Evolutionary conservation across 192 early-diverging fungal genomes (phyloP), one percentile per base, ranked within the genome.

Genomic region (Coemansia reversa): DNA sequence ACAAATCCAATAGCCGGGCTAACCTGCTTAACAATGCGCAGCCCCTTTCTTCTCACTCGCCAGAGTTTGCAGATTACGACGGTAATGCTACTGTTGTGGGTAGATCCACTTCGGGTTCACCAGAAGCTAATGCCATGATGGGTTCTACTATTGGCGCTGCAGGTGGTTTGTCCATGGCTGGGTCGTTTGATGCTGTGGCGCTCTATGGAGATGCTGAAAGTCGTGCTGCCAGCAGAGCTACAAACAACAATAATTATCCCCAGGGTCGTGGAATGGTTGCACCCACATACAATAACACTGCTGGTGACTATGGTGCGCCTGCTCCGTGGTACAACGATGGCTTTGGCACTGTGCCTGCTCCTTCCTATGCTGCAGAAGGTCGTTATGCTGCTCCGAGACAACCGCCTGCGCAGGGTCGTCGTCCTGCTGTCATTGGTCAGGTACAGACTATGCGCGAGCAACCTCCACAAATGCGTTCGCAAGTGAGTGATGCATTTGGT

Each of bases 1-100:
- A 56, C 4, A 27, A 51, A n/a, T 58, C 65, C 5, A 35, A 58
- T 33, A 81, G 78, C 50, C 72, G 58, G 7, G 69, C 69, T 23
- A 68, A 81, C 50, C 53, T 81, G 39, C 63, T 81, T 6, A 47
- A 56, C 57, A 51, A 74, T 42, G 65, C 69, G 5, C 78, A 81
- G 55, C 59, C 54, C 19, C n/a, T 55, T 8, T 69, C 58, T 1
- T 53, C 63, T 6, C 54, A 58, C 18, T 58, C 55, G 48, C 55
- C 33, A 0, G 63, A 65, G 39, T 50, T 50, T n/a, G 18, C 22
- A 0, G 63, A 65, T 49, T 65, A 65, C 24, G 63, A 65, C n/a
- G 63, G 63, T 28, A 65, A 65, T n/a, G 63, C 63, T 14, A 65
- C 63, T 7, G 23, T 65, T 11, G 63, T 65, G n/a, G 63, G 63